Conservation (phyloP, 805 yeast genomes). For the Kuraishia ogatae region DNA sequence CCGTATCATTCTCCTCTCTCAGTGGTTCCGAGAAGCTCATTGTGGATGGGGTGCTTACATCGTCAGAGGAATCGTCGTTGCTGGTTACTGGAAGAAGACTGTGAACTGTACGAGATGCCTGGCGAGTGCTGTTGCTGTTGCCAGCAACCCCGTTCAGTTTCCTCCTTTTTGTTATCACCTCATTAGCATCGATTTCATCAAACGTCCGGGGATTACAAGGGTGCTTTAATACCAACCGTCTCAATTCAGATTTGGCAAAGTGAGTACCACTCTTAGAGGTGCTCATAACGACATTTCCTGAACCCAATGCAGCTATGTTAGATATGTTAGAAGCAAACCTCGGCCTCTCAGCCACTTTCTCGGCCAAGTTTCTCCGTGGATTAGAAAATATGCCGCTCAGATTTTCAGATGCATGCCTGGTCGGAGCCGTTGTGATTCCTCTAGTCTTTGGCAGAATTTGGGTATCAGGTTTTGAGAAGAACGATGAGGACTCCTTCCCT, state of each 20-base stretch:
- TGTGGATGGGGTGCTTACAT: not conserved
- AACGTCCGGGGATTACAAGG: conserved; percentile 16
- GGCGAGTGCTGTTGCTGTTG: not conserved
- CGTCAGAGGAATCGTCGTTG: not conserved
- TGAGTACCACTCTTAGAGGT: not conserved
- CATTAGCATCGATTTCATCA: conserved; percentile 21
- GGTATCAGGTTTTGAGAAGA: not conserved
- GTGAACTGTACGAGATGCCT: not conserved
- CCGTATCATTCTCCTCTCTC: conserved; percentile 1
- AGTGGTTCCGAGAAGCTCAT: conserved; percentile 2
- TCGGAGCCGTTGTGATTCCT: not conserved
- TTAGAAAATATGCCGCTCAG: conserved; percentile 22
- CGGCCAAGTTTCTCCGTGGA: conserved; percentile 6
- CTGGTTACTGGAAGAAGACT: not conserved
- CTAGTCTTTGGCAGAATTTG: not conserved
- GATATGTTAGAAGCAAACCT: not conserved
- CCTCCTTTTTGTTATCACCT: conserved; percentile 13
- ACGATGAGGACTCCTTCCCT: not conserved
- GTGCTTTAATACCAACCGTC: conserved; percentile 16
- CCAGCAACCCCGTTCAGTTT: not conserved
- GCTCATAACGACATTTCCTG: not conserved
- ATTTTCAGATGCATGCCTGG: conserved; percentile 10
- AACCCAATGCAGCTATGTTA: not conserved
- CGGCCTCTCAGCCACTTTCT: conserved; percentile 7
- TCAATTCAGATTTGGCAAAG: conserved; percentile 13